Conservation (phyloP, 202 grass and related monocot genomes). For the Zizania palustris region DNA sequence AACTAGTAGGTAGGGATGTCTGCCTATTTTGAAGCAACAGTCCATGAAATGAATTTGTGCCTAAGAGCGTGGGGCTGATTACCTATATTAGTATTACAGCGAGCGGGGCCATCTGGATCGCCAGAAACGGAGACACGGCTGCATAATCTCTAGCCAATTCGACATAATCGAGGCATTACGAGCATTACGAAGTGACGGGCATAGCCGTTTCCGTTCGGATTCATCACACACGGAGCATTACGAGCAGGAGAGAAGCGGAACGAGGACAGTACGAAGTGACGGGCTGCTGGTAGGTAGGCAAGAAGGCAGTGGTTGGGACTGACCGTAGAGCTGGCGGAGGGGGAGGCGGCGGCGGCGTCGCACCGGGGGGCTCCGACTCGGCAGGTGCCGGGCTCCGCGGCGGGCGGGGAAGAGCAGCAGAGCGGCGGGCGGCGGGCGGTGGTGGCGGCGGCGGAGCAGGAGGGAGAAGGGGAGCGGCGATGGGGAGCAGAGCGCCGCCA, state of each 20-base stretch:
- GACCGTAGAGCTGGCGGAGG: constrained; percentile 26
- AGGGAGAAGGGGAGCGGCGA: neutral
- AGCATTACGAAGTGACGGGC: too few relatives aligned
- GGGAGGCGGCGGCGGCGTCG: neutral
- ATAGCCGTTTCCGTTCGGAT: neutral
- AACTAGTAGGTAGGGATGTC: neutral
- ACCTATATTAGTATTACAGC: neutral
- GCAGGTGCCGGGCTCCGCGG: neutral
- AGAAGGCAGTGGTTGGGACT: neutral
- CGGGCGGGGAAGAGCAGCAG: neutral
- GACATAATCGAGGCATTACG: neutral
- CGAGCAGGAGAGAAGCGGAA: neutral
- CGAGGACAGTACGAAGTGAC: neutral
- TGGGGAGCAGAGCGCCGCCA: constrained; percentile 45
- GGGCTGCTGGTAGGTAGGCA: neutral
- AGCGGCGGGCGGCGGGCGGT: neutral
- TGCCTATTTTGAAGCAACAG: neutral
- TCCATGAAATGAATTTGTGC: neutral
- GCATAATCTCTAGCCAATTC: neutral
- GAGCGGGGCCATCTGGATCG: neutral
- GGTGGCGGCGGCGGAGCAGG: neutral
- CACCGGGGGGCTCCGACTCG: neutral
- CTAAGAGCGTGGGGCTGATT: neutral
- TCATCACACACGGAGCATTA: neutral
- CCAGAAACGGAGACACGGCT: neutral